Evolutionary conservation across 2,329 filamentous ascomycete genomes (phyloP), one percentile per base, ranked within the genome.

Genomic region (Fusarium zealandicum): DNA sequence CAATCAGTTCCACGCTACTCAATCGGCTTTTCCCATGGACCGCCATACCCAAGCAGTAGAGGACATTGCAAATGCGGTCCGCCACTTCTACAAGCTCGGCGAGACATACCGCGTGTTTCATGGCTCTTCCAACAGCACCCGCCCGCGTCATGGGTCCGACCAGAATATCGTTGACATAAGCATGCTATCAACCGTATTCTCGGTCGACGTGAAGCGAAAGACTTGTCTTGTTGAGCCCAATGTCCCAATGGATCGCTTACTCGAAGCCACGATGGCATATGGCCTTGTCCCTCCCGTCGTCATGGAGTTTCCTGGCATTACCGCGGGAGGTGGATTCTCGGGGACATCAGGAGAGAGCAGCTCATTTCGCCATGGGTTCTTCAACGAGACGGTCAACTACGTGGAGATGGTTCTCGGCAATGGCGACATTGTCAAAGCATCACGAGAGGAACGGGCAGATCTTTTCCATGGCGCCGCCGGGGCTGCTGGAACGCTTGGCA

Each of bases 51-150:
- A 75, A 33, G 70, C 76, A 10, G 76, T 82, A 20, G 64, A 74
- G 36, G 67, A 75, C 5, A 75, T 83, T 39, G 72, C 80, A 5
- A 48, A 71, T 4, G 69, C 75, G 1, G 77, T 82, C 31, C 75
- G 76, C 37, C 57, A 69, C 49, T 77, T 78, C 64, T 80, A 76
- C 65, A 72, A 76, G 44, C 69, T 73, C 8, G 69, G 70, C 17
- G 70, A 77, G 66, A 82, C 87, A 6, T 92, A 88, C 73, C 82
- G 89, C 36, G 88, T 91, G 70, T 85, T 80, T 66, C 88, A 91
- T 74, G 88, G 89, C 59, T 86, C 85, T 11, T 90, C 89, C 40
- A 91, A 90, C 74, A 88, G 82, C 65, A 92, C 89, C 33, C 84
- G 81, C 3, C 80, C 80, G 12, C 75, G 75, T 4, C 72, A 75